phyloP scores from a whole-genome alignment of 768 basidiomycete species.

The Leucocoprinus leucothites region DNA sequence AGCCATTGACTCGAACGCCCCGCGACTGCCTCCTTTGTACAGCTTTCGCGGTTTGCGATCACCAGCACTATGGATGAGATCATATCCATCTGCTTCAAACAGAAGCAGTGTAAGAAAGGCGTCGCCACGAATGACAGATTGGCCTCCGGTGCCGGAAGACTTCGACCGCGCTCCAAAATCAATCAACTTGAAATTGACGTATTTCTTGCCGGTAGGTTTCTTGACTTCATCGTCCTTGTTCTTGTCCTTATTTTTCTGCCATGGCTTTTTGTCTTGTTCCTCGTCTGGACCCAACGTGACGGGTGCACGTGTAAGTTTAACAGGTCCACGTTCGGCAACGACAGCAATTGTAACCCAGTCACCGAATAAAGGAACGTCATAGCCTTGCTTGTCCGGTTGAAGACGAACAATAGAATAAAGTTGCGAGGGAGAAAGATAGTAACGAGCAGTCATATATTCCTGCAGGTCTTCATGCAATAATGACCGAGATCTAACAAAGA shows the following conservation, averaged over 20 bases:
- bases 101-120: constrained; percentile 80
- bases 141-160: constrained; percentile 52
- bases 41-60: constrained; percentile 53
- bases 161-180: constrained; percentile 72
- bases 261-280: constrained; percentile 28
- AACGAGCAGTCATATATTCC: constrained; percentile 78
- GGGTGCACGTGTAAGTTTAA: constrained; percentile 70
- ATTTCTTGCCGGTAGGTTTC: constrained; percentile 67
- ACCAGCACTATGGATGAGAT: constrained; percentile 50
- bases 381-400: constrained; percentile 74
- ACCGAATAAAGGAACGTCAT: constrained; percentile 87
- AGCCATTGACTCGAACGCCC: constrained; percentile 87
- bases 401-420: constrained; percentile 85
- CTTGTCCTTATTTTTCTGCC: constrained; percentile 35
- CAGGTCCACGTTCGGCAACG: constrained; percentile 83
- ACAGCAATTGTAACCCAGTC: constrained; percentile 98
- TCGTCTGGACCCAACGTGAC: constrained; percentile 50
- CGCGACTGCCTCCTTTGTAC: constrained; percentile 87
- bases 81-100: constrained; percentile 82
- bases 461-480: constrained; percentile 76
- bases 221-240: constrained; percentile 26
- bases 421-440: constrained; percentile 83
- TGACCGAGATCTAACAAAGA: constrained; percentile 55
- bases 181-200: constrained; percentile 80
- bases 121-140: constrained; percentile 70